Evolutionary conservation across 2,329 filamentous ascomycete species (phyloP), one percentile per base, ranked within the genome.

Genomic region (Diaporthe velutina): DNA sequence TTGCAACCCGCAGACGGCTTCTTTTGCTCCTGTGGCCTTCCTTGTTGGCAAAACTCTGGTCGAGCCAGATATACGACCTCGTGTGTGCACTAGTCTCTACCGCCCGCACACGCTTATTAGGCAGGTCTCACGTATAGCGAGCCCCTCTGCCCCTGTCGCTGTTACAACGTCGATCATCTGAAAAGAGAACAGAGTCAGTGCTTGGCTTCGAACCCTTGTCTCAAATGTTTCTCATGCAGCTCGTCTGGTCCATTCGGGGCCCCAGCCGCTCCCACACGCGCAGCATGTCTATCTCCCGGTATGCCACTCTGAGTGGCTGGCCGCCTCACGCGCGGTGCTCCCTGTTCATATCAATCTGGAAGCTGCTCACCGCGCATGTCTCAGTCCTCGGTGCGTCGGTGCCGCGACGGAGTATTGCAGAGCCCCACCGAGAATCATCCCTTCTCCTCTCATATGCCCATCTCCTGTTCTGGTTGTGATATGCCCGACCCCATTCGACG

Each of bases 161-260:
- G 33, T 58, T 70, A 55, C 22, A 60, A 54, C 60, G 70, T 70
- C 74, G 55, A 75, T 73, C 74, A 60, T 57, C 57, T 40, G 64
- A 45, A 40, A 58, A 52, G 48, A 50, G 48, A 40, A 38, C 15
- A 68, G 48, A 38, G 64, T 54, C 48, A 67, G 19, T 58, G 48
- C 71, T 74, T 75, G 74, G 74, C 71, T 52, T 60, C 64, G 61
- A 54, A 52, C 33, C 40, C 55, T 54, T 54, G 66, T 67, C 73
- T 71, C 55, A 54, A 30, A 60, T 72, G 42, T 64, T 75, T 71
- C 55, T 70, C 50, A 54, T 71, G 42, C 48, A 52, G 35, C 33
- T 60, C 52, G 54, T 58, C 33, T 60, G n/a, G 40, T 48, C 40
- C 68, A 72, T 40, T 38, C 68, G 52, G 60, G 50, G 30, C 45